Percentiles rank a stretch among this genome's conserved stretches.
Conservation (phyloP, 345 rosid genomes). For the Chamaenerion angustifolium region DNA sequence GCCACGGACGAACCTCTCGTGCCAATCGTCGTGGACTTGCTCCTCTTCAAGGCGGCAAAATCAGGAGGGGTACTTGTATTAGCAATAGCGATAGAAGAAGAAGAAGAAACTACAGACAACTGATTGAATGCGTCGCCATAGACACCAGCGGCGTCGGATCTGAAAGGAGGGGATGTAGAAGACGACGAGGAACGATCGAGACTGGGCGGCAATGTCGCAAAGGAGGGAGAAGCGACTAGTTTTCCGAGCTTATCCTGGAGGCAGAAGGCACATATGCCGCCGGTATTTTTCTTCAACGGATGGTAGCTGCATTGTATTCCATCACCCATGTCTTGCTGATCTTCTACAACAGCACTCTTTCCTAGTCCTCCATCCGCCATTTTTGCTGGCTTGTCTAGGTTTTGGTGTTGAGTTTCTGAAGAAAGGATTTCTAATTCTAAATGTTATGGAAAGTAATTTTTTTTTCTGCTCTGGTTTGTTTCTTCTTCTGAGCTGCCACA, state of each 20-base stretch:
- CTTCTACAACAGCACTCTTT: conserved; percentile 9
- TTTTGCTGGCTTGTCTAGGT: background rate
- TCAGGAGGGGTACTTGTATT: conserved; percentile 36
- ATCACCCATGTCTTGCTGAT: conserved; percentile 46
- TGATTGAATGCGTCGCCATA: conserved; percentile 2
- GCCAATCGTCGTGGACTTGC: conserved; percentile 54
- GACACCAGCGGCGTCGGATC: conserved; percentile 47
- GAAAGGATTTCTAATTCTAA: no score
- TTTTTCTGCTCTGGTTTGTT: no score
- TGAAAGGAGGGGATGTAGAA: conserved; percentile 69
- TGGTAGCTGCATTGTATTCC: conserved; percentile 45
- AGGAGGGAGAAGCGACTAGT: conserved; percentile 80
- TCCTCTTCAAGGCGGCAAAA: conserved; percentile 53
- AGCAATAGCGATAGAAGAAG: conserved; percentile 18
- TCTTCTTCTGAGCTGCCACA: no score
- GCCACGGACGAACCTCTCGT: conserved; percentile 17
- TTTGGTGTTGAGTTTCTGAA: no score
- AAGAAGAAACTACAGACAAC: conserved; percentile 4
- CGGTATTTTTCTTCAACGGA: conserved; percentile 56
- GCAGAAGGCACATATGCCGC: conserved; percentile 98
- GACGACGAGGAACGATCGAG: conserved; percentile 19
- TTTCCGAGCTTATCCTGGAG: conserved; percentile 97
- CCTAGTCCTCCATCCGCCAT: conserved; percentile 15
- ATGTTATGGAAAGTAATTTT: no score
- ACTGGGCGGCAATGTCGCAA: conserved; percentile 30